Percentiles rank a stretch among this genome's conserved stretches.
Conservation (phyloP, 2,329 filamentous ascomycete species). For the Botrytis fabae region DNA sequence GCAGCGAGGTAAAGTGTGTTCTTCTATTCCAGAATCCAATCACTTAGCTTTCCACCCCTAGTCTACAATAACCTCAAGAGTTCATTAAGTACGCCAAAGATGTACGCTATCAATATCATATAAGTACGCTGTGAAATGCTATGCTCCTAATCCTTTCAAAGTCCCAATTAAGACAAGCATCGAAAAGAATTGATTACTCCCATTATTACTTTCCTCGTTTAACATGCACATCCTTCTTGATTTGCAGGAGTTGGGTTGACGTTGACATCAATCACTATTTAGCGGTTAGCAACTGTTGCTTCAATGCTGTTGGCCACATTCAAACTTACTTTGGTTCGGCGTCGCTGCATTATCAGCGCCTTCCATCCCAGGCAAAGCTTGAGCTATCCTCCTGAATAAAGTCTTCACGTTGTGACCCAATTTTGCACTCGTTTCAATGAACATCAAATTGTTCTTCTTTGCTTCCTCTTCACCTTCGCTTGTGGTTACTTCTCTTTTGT, state of each 20-base stretch:
- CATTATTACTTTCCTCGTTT: slow-evolving; percentile 30
- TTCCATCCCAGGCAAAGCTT: slow-evolving; percentile 97
- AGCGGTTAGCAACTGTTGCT: slow-evolving; percentile 6
- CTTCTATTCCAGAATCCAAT: slow-evolving; percentile 10
- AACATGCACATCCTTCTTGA: slow-evolving; percentile 75
- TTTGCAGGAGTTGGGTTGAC: slow-evolving; percentile 69
- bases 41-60: slow-evolving; percentile 13
- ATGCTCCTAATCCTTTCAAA: slow-evolving; percentile 39
- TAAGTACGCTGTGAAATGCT: slow-evolving; percentile 38
- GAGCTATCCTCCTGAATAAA: slow-evolving; percentile 95
- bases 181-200: slow-evolving; percentile 27
- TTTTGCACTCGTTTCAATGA: slow-evolving; percentile 98
- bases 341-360: slow-evolving; percentile 75
- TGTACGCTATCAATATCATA: slow-evolving; percentile 38
- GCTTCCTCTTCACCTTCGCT: slow-evolving; percentile 97
- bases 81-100: slow-evolving; percentile 26
- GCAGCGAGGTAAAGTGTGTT: neutral
- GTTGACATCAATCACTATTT: slow-evolving; percentile 87
- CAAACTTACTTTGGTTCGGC: slow-evolving; percentile 70
- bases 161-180: slow-evolving; percentile 33
- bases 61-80: slow-evolving; percentile 20
- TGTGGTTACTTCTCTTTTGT: slow-evolving; percentile 96
- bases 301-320: neutral
- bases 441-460: slow-evolving; percentile 97
- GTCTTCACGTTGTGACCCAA: slow-evolving; percentile 97